Evolutionary conservation across 192 early-diverging fungal genomes (phyloP).

Genomic region (Entomortierella beljakovae): DNA sequence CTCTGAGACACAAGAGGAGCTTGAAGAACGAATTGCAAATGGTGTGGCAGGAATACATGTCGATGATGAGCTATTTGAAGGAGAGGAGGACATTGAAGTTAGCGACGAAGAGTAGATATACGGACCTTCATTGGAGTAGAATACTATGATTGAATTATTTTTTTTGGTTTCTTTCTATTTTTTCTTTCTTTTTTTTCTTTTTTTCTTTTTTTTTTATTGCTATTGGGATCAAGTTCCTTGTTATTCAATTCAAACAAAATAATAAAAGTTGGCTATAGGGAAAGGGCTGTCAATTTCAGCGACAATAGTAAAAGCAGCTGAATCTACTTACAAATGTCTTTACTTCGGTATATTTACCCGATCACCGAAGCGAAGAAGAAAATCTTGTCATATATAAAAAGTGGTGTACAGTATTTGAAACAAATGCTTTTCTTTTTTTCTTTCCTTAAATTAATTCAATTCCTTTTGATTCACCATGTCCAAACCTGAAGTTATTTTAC

Average conservation of each 20-base stretch:
- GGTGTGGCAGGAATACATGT: conserved; percentile 53
- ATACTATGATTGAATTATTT: background rate
- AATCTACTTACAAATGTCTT: no score
- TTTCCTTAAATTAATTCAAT: background rate
- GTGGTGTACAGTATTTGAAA: no score
- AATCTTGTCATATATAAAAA: no score
- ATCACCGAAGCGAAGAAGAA: no score
- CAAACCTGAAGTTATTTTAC: conserved; percentile 26
- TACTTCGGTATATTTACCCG: no score
- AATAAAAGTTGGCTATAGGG: no score
- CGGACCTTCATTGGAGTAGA: no score
- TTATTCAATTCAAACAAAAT: no score
- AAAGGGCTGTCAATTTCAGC: no score
- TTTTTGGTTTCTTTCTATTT: background rate
- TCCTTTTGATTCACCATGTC: conserved; percentile 4
- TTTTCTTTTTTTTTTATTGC: background rate
- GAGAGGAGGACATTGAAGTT: conserved; percentile 71
- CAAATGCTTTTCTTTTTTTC: background rate
- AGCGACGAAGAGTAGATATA: conserved; percentile 72
- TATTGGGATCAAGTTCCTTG: no score
- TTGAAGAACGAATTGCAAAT: conserved; percentile 45
- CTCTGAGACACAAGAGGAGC: conserved; percentile 50
- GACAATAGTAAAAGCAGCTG: no score
- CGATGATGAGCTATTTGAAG: conserved; percentile 73
- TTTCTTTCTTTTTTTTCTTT: background rate